Evolutionary conservation across 441 rosid genomes (phyloP), one percentile per base, ranked within the genome.

Genomic region (Isatis lusitanica): DNA sequence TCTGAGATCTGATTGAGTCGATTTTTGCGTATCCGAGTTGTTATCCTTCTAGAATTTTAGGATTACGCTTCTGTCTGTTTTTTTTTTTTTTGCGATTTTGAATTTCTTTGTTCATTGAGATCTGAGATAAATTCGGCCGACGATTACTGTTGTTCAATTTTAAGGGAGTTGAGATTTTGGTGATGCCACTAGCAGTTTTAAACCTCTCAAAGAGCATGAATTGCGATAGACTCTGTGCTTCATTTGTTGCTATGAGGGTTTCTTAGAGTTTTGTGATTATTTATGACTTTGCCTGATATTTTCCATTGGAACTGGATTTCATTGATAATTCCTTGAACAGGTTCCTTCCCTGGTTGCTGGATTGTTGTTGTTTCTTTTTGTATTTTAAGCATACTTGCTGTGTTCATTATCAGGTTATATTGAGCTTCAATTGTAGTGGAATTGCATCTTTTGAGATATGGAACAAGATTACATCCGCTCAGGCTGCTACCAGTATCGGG

Each of bases 401-500:
- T 76, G 26, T 63, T 78, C 42, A 56, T 21, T 4, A 56, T 65
- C 85, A 92, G 98, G 91, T 86, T 83, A 78, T 70, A 47, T 77
- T 21, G 71, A 83, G 79, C 62, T 88, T 86, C 83, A 76, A 81
- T 79, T 80, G 83, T 66, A 78, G 81, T 76, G 68, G 71, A 75
- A 73, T 75, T 44, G 46, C 72, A 44, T 74, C 78, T 71, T 44
- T 42, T 63, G 74, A 91, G 94, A 85, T 78, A 91, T 92, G 98
- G 98, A 87, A 85, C 79, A 70, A 83, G 85, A 64, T 73, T 78
- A 68, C 79, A 74, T 83, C 77, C 83, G 82, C 88, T 82, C 93
- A 81, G 85, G 83, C 81, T 84, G 89, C 90, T 85, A 68, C 83
- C 90, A 70, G 79, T 80, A 68, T 82, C 87, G 85, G 67, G 83